These are phyloP conservation scores for Dendrobium officinale DNA, from an alignment of 106 monocot species.

Conservation along the genomic window DNA sequence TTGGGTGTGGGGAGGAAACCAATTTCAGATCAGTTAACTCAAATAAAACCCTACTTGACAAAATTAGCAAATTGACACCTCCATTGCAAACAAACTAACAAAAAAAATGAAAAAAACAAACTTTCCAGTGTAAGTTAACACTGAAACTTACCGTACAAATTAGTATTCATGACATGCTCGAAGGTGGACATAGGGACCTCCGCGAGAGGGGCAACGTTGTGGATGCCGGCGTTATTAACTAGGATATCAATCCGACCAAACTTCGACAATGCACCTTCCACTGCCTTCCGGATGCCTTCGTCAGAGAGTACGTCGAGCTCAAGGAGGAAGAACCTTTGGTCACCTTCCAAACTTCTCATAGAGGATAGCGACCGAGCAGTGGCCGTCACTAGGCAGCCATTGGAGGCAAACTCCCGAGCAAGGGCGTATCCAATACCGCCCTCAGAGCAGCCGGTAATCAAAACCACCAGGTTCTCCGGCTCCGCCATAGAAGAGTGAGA, in stretches of 20 bases:
- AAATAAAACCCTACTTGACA: background rate
- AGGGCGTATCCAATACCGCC: conserved; percentile 87
- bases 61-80: no score
- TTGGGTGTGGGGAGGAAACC: no score
- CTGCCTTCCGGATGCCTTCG: conserved; percentile 36
- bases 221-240: conserved; percentile 87
- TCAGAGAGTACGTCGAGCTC: conserved; percentile 72
- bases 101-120: background rate
- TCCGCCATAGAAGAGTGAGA: conserved; percentile 1
- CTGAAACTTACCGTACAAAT: conserved; percentile 56
- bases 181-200: conserved; percentile 64
- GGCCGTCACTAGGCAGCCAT: conserved; percentile 57
- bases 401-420: conserved; percentile 58
- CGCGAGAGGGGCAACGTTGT: conserved; percentile 75
- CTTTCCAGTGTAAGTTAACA: background rate
- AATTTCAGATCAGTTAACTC: background rate
- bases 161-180: conserved; percentile 55
- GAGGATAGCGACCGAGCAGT: conserved; percentile 62
- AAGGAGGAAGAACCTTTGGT: conserved; percentile 42
- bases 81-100: no score
- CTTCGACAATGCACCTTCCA: conserved; percentile 32
- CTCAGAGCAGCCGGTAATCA: conserved; percentile 87
- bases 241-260: conserved; percentile 83
- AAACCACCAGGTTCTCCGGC: conserved; percentile 40
- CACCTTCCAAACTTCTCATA: conserved; percentile 53